Base-by-base conservation (phyloP, 2,329 filamentous ascomycete genomes). In the Nemania sp. region DNA sequence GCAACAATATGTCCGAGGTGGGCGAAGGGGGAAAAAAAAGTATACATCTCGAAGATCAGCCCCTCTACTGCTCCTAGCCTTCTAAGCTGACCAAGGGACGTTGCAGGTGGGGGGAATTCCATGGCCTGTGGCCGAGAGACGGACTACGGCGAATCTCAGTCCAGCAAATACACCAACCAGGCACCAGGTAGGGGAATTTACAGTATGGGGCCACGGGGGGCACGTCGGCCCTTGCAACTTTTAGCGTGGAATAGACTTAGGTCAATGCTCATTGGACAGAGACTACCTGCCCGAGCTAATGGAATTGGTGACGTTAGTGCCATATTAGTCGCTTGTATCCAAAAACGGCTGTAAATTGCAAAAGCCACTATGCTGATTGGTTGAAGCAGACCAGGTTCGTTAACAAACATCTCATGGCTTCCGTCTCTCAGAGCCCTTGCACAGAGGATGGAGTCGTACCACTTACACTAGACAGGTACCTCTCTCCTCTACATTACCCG, bases 321-420 rank as follows among this genome's bases (percentile, higher is more conserved):
- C n/a, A n/a, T 37, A 62, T 49, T 70, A 69, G 67, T 69, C 65
- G 57, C 62, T 57, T 62, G 61, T 64, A 54, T 58, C 64, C 62
- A 49, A 57, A 66, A 65, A 52, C 66, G 63, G 64, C 64, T 69
- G 64, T 55, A 65, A 64, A 68, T 71, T 69, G 61, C 65, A 65
- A 72, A 73, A 71, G 64, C 15, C 65, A 55, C 62, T 66, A 50
- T 59, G 34, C 59, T 73, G 62, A 74, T 73, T 74, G 72, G 72
- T 29, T 49, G 1, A 17, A 9, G 6, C 15, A n/a, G 60, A 60
- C 65, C 67, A 60, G 69, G 68, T 20, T 45, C 35, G 10, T 20
- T 45, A n/a, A 29, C 37, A 48, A 52, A 57, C 53, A 60, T 56
- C 54, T 54, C n/a, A 39, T 35, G 54, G 10, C 54, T 40, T 54